Conservation (phyloP, 2,329 filamentous ascomycete genomes). For the Leptographium wingfieldii region DNA sequence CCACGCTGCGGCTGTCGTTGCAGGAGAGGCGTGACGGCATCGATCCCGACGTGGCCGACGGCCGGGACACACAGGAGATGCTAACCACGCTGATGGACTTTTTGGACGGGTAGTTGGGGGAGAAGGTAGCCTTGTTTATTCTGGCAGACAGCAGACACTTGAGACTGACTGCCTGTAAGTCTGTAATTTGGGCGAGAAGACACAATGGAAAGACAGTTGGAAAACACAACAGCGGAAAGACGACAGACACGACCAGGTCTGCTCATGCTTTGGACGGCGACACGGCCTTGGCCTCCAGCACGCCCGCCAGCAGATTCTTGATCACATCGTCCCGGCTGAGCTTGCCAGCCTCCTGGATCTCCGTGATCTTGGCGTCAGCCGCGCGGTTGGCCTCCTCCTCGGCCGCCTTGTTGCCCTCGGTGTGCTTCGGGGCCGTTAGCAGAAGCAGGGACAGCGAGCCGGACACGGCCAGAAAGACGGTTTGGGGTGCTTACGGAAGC, state of each 20-base stretch:
- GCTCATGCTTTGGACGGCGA: constrained; percentile 21
- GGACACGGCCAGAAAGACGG: neutral
- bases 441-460: neutral
- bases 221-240: neutral
- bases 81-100: constrained; percentile 38
- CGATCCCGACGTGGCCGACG: constrained; percentile 38
- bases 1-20: constrained; percentile 52
- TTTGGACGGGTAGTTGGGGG: constrained; percentile 20
- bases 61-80: constrained; percentile 46
- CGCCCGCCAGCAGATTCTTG: constrained; percentile 70
- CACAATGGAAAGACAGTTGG: neutral
- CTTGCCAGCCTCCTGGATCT: constrained; percentile 69
- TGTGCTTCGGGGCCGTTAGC: constrained; percentile 51
- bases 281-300: constrained; percentile 70
- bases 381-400: constrained; percentile 71
- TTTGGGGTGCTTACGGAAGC: constrained; percentile 36
- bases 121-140: too few relatives aligned
- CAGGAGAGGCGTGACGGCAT: constrained; percentile 43
- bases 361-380: constrained; percentile 66
- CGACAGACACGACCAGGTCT: neutral
- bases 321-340: constrained; percentile 71
- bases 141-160: too few relatives aligned
- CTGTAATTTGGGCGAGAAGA: neutral
- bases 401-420: constrained; percentile 72
- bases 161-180: neutral